Evolutionary conservation across 164 flowering plant genomes (phyloP), one percentile per base, ranked within the genome.

Genomic region (Cinnamomum chago): DNA sequence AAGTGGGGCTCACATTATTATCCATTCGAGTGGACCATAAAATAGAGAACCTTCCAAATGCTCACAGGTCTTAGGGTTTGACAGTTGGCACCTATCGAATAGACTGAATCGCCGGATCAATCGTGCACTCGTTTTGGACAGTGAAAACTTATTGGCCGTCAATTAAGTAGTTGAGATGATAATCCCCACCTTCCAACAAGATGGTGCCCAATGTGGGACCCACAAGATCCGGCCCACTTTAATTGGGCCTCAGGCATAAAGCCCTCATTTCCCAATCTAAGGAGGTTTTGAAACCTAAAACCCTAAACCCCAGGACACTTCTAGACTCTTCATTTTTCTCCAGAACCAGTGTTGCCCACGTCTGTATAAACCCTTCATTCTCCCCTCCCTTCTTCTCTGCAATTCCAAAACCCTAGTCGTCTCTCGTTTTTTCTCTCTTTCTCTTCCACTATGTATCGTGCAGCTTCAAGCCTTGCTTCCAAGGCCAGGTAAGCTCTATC

Each of bases 381-480:
- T 40, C 47, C 0, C 47, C 47, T 40, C 47, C 0, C 47, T 7
- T 20, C 51, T 33, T 20, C 50, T 12, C 17, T 64, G 67, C 67
- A 64, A 12, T 13, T 13, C 17, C 28, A 22, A 64, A 28, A 10
- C 47, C 47, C 47, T 30, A 65, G 14, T 30, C 20, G 2, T 18
- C 17, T 30, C 47, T 28, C 40, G 5, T 14, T 20, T 14, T 55
- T 14, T 17, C 5, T 2, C 47, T 40, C 47, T 35, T 7, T 55
- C 60, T 55, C n/a, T 55, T 33, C 65, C 70, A 70, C 70, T 70
- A 82, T 82, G 84, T 79, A 77, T 50, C 76, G 84, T 15, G 77
- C 76, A 3, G 84, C 73, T 13, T 78, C 80, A n/a, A 70, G 67
- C 64, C 72, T 82, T 50, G 84, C 82, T 52, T 75, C 82, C 67